Evolutionary conservation across 2,329 filamentous ascomycete species (phyloP).

Genomic region (Capronia coronata): DNA sequence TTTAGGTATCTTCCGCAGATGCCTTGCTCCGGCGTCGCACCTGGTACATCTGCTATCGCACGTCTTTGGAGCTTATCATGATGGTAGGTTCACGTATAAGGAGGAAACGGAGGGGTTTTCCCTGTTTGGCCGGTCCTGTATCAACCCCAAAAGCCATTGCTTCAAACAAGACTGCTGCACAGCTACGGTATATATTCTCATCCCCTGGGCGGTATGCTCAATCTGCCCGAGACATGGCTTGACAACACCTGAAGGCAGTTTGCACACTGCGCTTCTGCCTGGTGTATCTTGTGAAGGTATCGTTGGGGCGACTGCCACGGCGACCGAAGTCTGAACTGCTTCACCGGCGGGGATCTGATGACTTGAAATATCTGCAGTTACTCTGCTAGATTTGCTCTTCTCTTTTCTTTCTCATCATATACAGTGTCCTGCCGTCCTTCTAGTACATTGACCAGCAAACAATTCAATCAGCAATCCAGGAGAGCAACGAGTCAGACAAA

Average conservation of each 20-base stretch:
- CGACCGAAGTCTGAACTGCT: background rate
- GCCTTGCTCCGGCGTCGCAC: no score
- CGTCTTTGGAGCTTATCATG: no score
- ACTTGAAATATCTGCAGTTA: background rate
- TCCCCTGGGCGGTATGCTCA: background rate
- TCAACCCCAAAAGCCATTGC: no score
- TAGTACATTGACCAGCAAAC: background rate
- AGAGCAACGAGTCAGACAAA: background rate
- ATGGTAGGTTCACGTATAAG: no score
- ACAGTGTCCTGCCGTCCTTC: background rate
- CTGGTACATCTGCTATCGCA: no score
- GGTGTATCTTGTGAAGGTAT: background rate
- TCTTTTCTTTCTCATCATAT: background rate
- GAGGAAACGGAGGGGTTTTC: no score
- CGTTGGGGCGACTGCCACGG: background rate
- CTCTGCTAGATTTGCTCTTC: background rate
- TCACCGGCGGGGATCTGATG: background rate
- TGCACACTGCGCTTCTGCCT: background rate
- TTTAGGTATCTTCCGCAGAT: no score
- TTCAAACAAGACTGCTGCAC: background rate
- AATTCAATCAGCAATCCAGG: background rate
- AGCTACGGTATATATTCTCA: background rate
- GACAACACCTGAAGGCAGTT: background rate
- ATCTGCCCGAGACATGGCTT: background rate
- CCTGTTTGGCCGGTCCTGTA: background rate